Percentiles rank a stretch among this genome's conserved stretches.
Conservation (phyloP, 305 asterid genomes). For the Ruellia speciosa region DNA sequence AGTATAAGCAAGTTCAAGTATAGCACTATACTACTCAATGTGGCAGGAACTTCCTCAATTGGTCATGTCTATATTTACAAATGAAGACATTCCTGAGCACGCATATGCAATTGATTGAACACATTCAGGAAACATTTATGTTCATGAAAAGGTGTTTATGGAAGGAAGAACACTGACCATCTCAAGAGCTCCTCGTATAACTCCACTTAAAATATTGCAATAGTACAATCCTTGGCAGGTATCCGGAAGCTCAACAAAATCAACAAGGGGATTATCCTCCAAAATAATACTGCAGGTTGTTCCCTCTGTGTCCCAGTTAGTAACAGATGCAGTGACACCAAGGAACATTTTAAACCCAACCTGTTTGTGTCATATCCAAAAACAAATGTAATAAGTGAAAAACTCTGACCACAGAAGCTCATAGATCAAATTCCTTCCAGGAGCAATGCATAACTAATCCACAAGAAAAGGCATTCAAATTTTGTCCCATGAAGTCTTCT, state of each 20-base stretch:
- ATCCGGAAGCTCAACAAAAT: conserved; percentile 96
- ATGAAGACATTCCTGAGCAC: not conserved
- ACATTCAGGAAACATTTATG: not conserved
- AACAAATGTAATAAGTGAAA: not conserved
- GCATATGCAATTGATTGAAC: not conserved
- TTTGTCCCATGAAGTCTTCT: not conserved
- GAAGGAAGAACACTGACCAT: conserved; percentile 42
- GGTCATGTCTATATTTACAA: not conserved
- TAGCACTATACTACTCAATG: too few species aligned
- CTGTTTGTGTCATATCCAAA: conserved; percentile 30
- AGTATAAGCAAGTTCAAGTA: too few species aligned
- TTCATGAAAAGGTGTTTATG: conserved; percentile 3
- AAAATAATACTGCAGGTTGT: conserved; percentile 85
- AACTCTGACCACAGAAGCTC: not conserved
- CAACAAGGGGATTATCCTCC: conserved; percentile 94
- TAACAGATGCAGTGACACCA: conserved; percentile 83
- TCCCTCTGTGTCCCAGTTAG: conserved; percentile 89
- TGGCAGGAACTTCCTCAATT: too few species aligned
- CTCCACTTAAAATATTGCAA: conserved; percentile 88
- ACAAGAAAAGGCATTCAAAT: not conserved
- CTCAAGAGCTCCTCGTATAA: conserved; percentile 55
- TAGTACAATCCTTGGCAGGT: conserved; percentile 90
- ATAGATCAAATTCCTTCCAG: not conserved
- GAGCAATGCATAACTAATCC: not conserved
- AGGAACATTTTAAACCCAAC: conserved; percentile 96